Base-by-base conservation (phyloP, 441 rosid species). In the Mallotus repandus region DNA sequence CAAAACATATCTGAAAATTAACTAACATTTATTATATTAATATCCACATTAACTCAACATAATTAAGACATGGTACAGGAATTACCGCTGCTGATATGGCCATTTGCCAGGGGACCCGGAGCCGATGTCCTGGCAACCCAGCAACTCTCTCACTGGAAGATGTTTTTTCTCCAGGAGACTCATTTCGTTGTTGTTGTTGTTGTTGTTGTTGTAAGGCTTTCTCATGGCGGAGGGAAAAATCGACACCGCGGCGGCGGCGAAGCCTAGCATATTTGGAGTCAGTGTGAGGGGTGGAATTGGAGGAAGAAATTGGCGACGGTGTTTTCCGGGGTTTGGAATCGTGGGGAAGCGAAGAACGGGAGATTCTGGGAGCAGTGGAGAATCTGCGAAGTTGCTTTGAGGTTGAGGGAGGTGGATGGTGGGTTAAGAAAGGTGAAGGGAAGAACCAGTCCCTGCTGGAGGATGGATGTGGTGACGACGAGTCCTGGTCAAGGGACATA, bases 391-490 rank as follows among this genome's bases (percentile, higher is more conserved):
- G 80, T 76, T 69, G 63, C 56, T 68, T 80, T 5, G 79, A 75
- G 69, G 81, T 48, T 54, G 74, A 74, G 5, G 72, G 74, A 1
- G 80, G 63, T 13, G 56, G 59, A 12, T 74, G 32, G 68, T 77
- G 85, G 81, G 78, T 69, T 83, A 78, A 84, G 58, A 87, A 79
- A 45, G 83, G 87, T 4, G 91, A 86, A 63, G 92, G 92, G 88
- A 86, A 86, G 79, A 88, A 82, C 88, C 91, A 88, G 87, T 89
- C 94, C 62, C 90, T 77, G 78, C 73, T 50, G 53, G 79, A 53
- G 69, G 87, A 79, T 58, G 78, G 69, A 52, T 68, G 35, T 54
- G 53, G 56, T 5, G 68, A 60, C 18, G 74, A n/a, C 18, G 74
- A n/a, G 52, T 81, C 85, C 15, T 71, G 35, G 72, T 80, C 81